A percentile compares a stretch with the other conserved stretches of the same genome.
These are phyloP conservation scores for Sphagnum fallax DNA, from an alignment of 228 moss, liverwort and hornwort genomes.

Conservation along the genomic window DNA sequence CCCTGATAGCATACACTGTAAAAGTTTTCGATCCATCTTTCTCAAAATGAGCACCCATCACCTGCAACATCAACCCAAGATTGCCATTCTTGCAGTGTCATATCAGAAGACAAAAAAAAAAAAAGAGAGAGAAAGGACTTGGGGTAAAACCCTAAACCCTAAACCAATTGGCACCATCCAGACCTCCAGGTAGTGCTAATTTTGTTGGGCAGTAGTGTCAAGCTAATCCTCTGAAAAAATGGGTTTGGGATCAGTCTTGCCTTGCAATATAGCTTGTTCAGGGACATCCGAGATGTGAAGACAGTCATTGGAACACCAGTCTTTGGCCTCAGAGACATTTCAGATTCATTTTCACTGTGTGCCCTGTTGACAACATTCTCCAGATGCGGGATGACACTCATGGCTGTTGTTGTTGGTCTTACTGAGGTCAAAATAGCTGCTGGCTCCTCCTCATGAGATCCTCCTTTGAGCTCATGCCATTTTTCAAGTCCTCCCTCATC, in stretches of 20 bases:
- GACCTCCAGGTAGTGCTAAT: background rate
- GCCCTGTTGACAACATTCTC: constrained; percentile 18
- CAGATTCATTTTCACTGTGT: constrained; percentile 17
- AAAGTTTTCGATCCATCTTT: constrained; percentile 47
- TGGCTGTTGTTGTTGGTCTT: constrained; percentile 16
- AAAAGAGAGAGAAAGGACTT: no score
- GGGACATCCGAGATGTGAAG: constrained; percentile 10
- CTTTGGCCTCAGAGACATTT: constrained; percentile 8
- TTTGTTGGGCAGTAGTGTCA: no score
- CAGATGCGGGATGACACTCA: constrained; percentile 20
- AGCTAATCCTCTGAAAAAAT: no score
- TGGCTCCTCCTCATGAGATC: constrained; percentile 23
- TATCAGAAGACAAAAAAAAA: no score
- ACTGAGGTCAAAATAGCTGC: constrained; percentile 40
- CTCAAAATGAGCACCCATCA: constrained; percentile 56
- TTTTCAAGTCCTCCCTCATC: constrained; percentile 65
- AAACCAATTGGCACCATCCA: background rate
- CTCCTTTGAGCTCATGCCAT: constrained; percentile 45
- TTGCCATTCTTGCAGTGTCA: no score
- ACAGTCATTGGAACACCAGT: constrained; percentile 3
- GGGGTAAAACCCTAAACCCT: no score
- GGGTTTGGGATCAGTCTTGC: constrained; percentile 7
- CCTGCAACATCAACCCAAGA: constrained; percentile 25
- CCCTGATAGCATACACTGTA: constrained; percentile 55
- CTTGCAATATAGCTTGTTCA: constrained; percentile 36